A percentile compares a stretch with the other conserved stretches of the same genome.
Evolutionary conservation across 192 early-diverging fungal genomes (phyloP).

Genomic region (Coemansia sp.): DNA sequence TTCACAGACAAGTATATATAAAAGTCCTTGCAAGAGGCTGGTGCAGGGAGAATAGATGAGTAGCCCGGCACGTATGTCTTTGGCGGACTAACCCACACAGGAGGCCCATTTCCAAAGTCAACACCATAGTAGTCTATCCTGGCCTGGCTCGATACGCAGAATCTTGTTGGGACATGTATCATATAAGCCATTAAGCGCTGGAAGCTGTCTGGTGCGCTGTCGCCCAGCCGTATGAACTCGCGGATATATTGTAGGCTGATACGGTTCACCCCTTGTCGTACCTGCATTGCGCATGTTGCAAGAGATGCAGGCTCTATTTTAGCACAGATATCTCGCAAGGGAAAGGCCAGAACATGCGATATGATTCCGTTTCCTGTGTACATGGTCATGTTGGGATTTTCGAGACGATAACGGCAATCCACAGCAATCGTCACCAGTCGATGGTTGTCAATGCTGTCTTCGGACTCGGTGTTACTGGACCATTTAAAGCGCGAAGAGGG

Average conservation of each 20-base stretch:
- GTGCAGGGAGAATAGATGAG: neutral
- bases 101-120: conserved; percentile 31
- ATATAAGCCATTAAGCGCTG: conserved; percentile 9
- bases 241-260: conserved; percentile 7
- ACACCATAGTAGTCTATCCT: conserved; percentile 16
- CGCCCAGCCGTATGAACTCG: neutral
- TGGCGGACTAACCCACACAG: conserved; percentile 19
- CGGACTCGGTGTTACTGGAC: neutral
- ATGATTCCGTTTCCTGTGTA: conserved; percentile 2
- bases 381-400: neutral
- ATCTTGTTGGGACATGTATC: neutral
- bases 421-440: conserved; percentile 12
- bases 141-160: conserved; percentile 23
- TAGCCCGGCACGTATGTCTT: conserved; percentile 7
- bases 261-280: neutral
- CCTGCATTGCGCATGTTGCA: conserved; percentile 7
- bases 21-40: neutral
- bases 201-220: conserved; percentile 1
- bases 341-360: neutral
- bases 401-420: conserved; percentile 16
- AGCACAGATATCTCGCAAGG: neutral
- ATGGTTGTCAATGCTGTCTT: neutral
- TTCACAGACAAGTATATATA: conserved; percentile 1
- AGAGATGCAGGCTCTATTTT: neutral
- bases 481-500: neutral